Evolutionary conservation across 345 rosid genomes (phyloP), one percentile per base, ranked within the genome.

Genomic region (Heritiera fomes): DNA sequence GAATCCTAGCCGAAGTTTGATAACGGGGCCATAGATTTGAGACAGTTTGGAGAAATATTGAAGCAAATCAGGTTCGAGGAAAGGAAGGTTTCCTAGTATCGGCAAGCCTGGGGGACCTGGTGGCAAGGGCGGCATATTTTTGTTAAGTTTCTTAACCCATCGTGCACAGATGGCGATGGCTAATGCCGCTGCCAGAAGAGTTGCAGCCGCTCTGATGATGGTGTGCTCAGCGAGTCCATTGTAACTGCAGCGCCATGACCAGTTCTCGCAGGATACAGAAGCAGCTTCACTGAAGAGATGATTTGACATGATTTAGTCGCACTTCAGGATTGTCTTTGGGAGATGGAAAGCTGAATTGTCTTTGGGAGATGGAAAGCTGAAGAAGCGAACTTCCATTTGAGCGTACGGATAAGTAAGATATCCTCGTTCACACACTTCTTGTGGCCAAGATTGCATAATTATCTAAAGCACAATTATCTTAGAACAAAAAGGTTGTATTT

Each of bases 41-140:
- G 87, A 79, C 6, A 83, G 77, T 64, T 83, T 71, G 60, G 79
- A 63, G 38, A 87, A 79, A 1, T 81, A 77, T 0, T 75, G 72
- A 61, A 83, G 85, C 7, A 87, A 82, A 2, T 84, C 76, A 3
- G 69, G 73, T 49, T 79, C 70, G 3, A 87, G 56, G 63, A 81
- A 87, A 4, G 83, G 87, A 32, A 85, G 85, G 78, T 82, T 82
- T 75, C 85, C 85, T 13, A 85, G 73, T 46, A 85, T 63, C 1
- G 87, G 87, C n/a, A 82, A 66, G 53, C 85, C 83, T 63, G 70
- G 74, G 0, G 87, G 88, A 80, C 88, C 85, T 0, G 87, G 87
- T 2, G 76, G 76, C 63, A 58, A 3, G 30, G 63, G 14, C 5
- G 47, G 32, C 75, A 1, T 52, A 6, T 4, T 67, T 67, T 6